Percentiles rank a stretch among this genome's conserved stretches.
These are phyloP conservation scores for Calonectria multiphialidica DNA, from an alignment of 2,329 filamentous ascomycete genomes.

Conservation along the genomic window DNA sequence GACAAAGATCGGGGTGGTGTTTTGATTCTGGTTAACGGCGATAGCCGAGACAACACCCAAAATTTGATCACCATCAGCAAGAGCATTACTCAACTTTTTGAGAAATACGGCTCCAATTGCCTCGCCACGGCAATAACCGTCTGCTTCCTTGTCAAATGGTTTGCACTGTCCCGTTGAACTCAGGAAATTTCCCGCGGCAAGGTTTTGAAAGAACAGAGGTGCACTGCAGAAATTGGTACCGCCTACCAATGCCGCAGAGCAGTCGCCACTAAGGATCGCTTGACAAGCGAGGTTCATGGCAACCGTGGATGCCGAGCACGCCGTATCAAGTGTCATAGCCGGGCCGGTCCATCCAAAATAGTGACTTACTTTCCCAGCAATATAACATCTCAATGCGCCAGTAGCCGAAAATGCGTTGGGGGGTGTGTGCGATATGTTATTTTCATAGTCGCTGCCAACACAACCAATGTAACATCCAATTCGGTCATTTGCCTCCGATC, in stretches of 20 bases:
- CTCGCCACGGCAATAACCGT: conserved; percentile 67
- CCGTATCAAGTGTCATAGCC: conserved; percentile 50
- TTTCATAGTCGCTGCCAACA: conserved; percentile 51
- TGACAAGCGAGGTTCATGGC: conserved; percentile 50
- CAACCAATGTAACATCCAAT: background rate
- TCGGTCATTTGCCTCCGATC: background rate
- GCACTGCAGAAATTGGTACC: conserved; percentile 51
- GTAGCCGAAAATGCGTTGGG: conserved; percentile 47
- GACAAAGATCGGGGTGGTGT: conserved; percentile 36
- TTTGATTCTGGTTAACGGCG: conserved; percentile 57
- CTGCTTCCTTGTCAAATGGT: conserved; percentile 51
- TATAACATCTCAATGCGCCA: conserved; percentile 48
- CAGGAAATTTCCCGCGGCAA: conserved; percentile 34
- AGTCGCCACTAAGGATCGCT: conserved; percentile 45
- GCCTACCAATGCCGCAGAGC: conserved; percentile 49
- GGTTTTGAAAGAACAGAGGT: conserved; percentile 28
- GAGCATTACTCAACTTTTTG: conserved; percentile 60
- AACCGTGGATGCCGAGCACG: conserved; percentile 51
- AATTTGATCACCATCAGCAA: conserved; percentile 60
- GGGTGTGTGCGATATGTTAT: conserved; percentile 49
- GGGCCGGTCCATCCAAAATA: conserved; percentile 54
- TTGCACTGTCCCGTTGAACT: conserved; percentile 45
- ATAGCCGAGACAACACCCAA: conserved; percentile 54
- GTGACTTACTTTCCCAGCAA: conserved; percentile 48
- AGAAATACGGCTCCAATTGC: conserved; percentile 58